Conservation (phyloP, 2,329 filamentous ascomycete species). For the Botrytis elliptica region DNA sequence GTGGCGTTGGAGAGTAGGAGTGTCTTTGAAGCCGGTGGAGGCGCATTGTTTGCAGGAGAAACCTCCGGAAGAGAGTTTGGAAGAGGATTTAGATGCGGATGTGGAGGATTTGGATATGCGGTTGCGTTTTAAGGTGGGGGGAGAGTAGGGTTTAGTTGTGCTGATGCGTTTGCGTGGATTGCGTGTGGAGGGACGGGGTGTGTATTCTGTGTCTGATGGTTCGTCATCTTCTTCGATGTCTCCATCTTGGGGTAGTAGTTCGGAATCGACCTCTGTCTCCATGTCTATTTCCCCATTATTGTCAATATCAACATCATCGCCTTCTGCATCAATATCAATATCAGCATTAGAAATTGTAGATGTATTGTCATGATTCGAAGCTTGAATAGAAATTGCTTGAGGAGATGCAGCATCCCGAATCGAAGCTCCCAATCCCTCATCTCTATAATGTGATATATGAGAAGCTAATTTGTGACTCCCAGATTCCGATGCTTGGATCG, state of each 20-base stretch:
- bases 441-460: conserved; percentile 20
- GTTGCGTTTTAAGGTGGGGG: conserved; percentile 24
- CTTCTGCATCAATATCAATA: conserved; percentile 25
- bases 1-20: conserved; percentile 48
- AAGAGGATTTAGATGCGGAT: neutral
- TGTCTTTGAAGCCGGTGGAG: conserved; percentile 47
- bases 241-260: neutral
- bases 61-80: neutral
- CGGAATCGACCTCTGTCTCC: conserved; percentile 1
- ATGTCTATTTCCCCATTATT: neutral
- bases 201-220: conserved; percentile 33
- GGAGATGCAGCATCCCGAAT: conserved; percentile 31
- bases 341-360: conserved; percentile 27
- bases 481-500: conserved; percentile 1
- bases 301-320: conserved; percentile 23
- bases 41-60: conserved; percentile 29
- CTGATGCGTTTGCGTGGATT: conserved; percentile 27
- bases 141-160: conserved; percentile 11
- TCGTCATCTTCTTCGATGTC: conserved; percentile 25
- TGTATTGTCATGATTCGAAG: conserved; percentile 21
- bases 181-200: conserved; percentile 22
- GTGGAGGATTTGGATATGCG: conserved; percentile 24
- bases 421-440: conserved; percentile 34
- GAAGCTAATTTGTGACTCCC: neutral
- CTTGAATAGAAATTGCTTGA: neutral